Base-by-base conservation (phyloP, 371 early-diverging fungal genomes). In the Mortierella sp. region DNA sequence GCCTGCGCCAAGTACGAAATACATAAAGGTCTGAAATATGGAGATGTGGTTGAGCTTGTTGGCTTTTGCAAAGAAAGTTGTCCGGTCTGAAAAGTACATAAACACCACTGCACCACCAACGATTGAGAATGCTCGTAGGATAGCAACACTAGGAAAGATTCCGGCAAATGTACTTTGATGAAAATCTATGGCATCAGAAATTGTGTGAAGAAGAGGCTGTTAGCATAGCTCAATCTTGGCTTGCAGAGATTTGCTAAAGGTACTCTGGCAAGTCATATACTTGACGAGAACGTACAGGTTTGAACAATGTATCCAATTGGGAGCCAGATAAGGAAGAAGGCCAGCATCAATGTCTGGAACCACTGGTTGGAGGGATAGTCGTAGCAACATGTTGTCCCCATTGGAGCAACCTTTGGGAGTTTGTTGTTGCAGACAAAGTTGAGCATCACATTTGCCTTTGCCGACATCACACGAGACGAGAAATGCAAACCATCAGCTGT, bases 51-150 rank as follows among this genome's bases (percentile, higher is more conserved):
- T 91, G 18, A 74, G 70, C 72, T 93, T 94, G 68, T 86, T 87
- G 60, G 85, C 85, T 65, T 92, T 92, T 63, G 75, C 89, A 68
- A 93, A 88, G 23, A 92, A 70, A 23, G 87, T 84, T 1, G 92
- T 89, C 18, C 93, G 90, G 68, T 94, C 94, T 18, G 87, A 84
- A 28, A 87, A 73, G 60, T 86, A 90, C 88, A 90, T 88, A 62
- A 85, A 84, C 18, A 87, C 64, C 12, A 92, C 84, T 5, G 86
- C 65, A 14, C 81, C 70, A 9, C 84, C 88, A 63, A 91, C 83
- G n/a, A 85, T 68, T 21, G 86, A 77, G 55, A 89, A 64, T 7
- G 87, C 81, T 26, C 72, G 72, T 48, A 89, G 80, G 23, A 83
- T 70, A 5, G 57, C 57, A n/a, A 70, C 53, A n/a, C 77, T 67